Conservation (phyloP, 2,329 filamentous ascomycete species). For the Penicillium palitans region DNA sequence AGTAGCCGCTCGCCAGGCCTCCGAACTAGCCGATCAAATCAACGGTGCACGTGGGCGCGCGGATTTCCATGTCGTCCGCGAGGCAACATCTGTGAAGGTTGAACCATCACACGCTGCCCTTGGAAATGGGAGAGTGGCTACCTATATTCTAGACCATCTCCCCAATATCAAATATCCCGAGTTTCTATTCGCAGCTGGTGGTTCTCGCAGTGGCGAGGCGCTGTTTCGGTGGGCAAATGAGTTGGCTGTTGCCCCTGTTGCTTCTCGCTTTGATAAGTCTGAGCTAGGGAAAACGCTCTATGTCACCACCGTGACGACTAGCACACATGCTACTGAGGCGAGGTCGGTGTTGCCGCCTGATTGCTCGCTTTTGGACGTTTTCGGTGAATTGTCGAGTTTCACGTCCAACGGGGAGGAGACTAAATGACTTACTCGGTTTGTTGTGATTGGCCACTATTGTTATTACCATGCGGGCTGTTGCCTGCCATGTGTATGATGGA, state of each 20-base stretch:
- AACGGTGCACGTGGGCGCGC: constrained; percentile 85
- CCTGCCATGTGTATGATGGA: background rate
- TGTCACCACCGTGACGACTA: constrained; percentile 80
- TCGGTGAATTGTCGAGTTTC: constrained; percentile 5
- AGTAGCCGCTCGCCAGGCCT: constrained; percentile 74
- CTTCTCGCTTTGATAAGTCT: background rate
- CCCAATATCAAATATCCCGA: constrained; percentile 63
- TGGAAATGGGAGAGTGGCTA: constrained; percentile 55
- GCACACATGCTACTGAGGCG: constrained; percentile 81
- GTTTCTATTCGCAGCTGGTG: constrained; percentile 84
- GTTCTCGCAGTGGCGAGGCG: constrained; percentile 84
- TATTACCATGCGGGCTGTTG: background rate
- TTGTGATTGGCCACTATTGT: background rate
- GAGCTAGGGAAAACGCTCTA: background rate
- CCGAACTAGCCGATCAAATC: constrained; percentile 88
- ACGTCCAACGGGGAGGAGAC: constrained; percentile 45
- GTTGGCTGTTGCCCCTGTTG: constrained; percentile 51
- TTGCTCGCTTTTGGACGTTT: constrained; percentile 12
- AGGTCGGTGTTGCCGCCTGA: constrained; percentile 79
- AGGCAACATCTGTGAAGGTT: constrained; percentile 77
- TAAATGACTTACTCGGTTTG: constrained; percentile 44
- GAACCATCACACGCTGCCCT: constrained; percentile 70
- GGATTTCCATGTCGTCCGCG: constrained; percentile 76
- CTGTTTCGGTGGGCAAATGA: constrained; percentile 93
- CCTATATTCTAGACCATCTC: constrained; percentile 64